Conservation (phyloP, 805 yeast genomes). For the Kodamaea nitidulidarum region DNA sequence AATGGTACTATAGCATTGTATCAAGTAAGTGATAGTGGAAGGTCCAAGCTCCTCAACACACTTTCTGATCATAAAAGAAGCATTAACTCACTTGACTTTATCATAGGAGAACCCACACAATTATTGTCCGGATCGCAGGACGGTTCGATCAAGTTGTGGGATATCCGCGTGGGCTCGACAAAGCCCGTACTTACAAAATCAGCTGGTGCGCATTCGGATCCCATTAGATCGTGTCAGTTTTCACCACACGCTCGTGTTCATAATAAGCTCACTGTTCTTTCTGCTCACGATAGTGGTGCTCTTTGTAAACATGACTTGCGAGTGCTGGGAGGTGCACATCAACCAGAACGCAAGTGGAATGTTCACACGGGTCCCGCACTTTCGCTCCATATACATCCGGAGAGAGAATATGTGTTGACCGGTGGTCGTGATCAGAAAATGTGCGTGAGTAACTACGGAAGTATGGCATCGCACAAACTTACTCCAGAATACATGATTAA, state of each 20-base stretch:
- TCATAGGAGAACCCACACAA: constrained; percentile 19
- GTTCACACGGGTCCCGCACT: constrained; percentile 93
- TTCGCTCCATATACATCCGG: constrained; percentile 85
- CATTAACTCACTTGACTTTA: constrained; percentile 39
- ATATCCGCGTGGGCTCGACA: constrained; percentile 45
- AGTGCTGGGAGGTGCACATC: constrained; percentile 17
- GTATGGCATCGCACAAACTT: constrained; percentile 15
- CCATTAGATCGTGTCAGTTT: constrained; percentile 55
- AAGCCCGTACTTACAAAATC: constrained; percentile 48
- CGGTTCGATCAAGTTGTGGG: constrained; percentile 76
- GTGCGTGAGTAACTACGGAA: constrained; percentile 62
- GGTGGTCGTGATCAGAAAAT: constrained; percentile 90
- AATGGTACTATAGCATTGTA: constrained; percentile 33
- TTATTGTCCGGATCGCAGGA: constrained; percentile 67
- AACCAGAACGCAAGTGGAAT: constrained; percentile 72
- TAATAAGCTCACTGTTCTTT: constrained; percentile 47
- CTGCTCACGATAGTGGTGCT: constrained; percentile 86
- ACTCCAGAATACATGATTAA: constrained; percentile 68
- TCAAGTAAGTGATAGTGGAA: constrained; percentile 31
- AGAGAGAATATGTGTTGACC: constrained; percentile 72
- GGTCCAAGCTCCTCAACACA: constrained; percentile 24
- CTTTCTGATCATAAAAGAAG: constrained; percentile 40
- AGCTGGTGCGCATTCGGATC: constrained; percentile 62
- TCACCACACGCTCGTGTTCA: constrained; percentile 47
- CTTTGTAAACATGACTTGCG: constrained; percentile 87